Conservation (phyloP, 352 stramenopile genomes). For the Globisporangium mamillatum region DNA sequence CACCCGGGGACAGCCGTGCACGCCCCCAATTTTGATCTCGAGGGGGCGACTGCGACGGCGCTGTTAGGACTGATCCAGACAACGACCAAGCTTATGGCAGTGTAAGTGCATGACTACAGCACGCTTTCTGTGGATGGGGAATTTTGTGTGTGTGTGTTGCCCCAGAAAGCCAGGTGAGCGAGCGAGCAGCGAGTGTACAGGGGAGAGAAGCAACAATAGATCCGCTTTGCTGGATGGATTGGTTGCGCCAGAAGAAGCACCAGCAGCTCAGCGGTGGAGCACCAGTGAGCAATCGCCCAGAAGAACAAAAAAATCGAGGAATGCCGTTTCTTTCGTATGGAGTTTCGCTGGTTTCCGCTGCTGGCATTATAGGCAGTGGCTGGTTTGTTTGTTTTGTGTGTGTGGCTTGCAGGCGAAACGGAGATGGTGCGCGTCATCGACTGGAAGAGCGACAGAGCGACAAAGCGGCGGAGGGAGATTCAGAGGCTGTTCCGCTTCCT, state of each 20-base stretch:
- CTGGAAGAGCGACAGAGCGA: neutral
- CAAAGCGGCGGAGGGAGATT: neutral
- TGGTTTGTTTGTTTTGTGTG: constrained; percentile 3
- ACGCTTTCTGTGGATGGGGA: neutral
- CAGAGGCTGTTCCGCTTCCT: neutral
- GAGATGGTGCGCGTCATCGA: constrained; percentile 12
- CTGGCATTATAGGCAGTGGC: neutral
- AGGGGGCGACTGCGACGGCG: constrained; percentile 51
- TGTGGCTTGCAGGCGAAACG: constrained; percentile 5
- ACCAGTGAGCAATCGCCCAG: neutral
- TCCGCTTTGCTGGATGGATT: neutral
- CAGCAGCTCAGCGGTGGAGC: neutral
- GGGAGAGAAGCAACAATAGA: neutral
- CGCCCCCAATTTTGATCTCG: constrained; percentile 69
- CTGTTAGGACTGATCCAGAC: constrained; percentile 41
- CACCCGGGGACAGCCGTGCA: constrained; percentile 57
- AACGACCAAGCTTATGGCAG: neutral
- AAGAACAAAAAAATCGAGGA: constrained; percentile 6
- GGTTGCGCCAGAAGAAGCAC: neutral
- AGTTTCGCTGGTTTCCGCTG: neutral
- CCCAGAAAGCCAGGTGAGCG: neutral
- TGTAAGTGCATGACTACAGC: neutral
- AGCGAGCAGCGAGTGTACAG: neutral
- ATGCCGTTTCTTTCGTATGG: constrained; percentile 9
- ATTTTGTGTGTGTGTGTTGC: neutral